Conservation (phyloP, 1,139 yeast species). For the Suzukiozyma palmioleophila region DNA sequence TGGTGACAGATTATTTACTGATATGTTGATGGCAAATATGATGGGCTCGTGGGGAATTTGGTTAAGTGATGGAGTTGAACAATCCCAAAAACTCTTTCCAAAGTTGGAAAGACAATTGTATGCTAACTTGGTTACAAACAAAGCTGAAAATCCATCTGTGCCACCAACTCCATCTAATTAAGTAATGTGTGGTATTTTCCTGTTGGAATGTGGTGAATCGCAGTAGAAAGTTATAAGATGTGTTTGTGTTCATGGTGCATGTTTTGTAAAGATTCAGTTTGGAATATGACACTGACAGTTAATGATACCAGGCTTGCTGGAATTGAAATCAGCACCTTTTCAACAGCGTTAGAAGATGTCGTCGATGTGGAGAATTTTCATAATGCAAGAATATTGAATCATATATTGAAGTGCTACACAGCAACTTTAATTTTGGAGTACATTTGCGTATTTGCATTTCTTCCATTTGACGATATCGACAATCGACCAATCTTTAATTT, state of each 20-base stretch:
- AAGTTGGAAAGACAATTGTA: constrained; percentile 48
- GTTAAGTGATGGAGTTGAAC: constrained; percentile 72
- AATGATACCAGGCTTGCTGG: too few relatives aligned
- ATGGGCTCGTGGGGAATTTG: constrained; percentile 89
- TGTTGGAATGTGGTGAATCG: not conserved
- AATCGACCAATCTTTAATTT: constrained; percentile 32
- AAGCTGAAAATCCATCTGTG: constrained; percentile 18
- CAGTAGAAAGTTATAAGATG: too few relatives aligned
- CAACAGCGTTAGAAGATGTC: too few relatives aligned
- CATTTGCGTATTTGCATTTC: constrained; percentile 32
- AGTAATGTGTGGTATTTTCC: not conserved
- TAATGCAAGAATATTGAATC: constrained; percentile 14
- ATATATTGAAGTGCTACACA: constrained; percentile 23
- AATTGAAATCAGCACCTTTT: too few relatives aligned
- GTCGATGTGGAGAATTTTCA: constrained; percentile 7
- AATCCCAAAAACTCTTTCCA: constrained; percentile 48
- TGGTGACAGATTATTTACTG: constrained; percentile 90
- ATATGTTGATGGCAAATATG: constrained; percentile 87
- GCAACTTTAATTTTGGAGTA: constrained; percentile 33
- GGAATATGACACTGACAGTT: too few relatives aligned
- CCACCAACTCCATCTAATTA: constrained; percentile 23
- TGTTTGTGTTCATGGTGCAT: too few relatives aligned
- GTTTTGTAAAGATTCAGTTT: too few relatives aligned
- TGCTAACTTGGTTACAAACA: constrained; percentile 19
- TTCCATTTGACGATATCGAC: constrained; percentile 41